Evolutionary conservation across 495 filamentous ascomycete genomes (phyloP).

Genomic region (Talaromyces liani): DNA sequence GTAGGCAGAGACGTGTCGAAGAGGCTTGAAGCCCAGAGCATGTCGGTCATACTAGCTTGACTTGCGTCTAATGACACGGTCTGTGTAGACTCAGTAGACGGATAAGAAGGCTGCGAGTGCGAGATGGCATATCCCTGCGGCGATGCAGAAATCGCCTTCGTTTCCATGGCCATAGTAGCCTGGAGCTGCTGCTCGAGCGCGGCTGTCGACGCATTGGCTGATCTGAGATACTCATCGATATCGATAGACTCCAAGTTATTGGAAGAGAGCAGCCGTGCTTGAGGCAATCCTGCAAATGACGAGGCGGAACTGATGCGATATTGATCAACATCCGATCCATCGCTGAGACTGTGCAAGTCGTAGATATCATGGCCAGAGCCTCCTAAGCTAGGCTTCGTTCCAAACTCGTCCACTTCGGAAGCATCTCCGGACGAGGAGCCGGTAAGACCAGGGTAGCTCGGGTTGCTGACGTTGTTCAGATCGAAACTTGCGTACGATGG

Average conservation of each 20-base stretch:
- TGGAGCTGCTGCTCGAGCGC: constrained; percentile 41
- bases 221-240: constrained; percentile 56
- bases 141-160: constrained; percentile 27
- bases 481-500: constrained; percentile 65
- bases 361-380: constrained; percentile 27
- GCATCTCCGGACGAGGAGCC: constrained; percentile 68
- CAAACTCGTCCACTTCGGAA: constrained; percentile 64
- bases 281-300: constrained; percentile 45
- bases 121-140: constrained; percentile 29
- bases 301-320: constrained; percentile 47
- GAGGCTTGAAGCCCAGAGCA: constrained; percentile 30
- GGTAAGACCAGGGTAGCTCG: constrained; percentile 38
- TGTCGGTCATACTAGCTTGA: constrained; percentile 13
- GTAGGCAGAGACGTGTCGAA: constrained; percentile 25
- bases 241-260: constrained; percentile 52
- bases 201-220: constrained; percentile 39
- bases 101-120: constrained; percentile 18
- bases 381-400: constrained; percentile 30
- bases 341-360: constrained; percentile 44
- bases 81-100: constrained; percentile 16
- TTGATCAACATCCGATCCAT: constrained; percentile 46
- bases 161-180: constrained; percentile 33
- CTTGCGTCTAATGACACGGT: constrained; percentile 5
- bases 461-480: constrained; percentile 45
- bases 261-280: constrained; percentile 42